Conservation (phyloP, 768 basidiomycete species). For the Termitomyces sp. region DNA sequence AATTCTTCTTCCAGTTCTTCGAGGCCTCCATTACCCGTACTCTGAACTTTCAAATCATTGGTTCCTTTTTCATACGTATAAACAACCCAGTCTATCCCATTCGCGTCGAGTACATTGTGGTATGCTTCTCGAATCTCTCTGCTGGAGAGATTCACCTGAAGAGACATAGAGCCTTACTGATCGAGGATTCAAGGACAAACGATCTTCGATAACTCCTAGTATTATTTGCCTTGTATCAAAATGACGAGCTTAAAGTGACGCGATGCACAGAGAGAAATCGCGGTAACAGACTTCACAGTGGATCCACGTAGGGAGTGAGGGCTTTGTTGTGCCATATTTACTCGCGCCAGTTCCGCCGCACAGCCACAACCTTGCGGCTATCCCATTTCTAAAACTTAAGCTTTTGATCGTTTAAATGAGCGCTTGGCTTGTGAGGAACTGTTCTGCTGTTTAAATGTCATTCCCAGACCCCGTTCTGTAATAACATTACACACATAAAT, state of each 20-base stretch:
- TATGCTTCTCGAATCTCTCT: slow-evolving; percentile 70
- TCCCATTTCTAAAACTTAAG: neutral
- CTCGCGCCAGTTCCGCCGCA: neutral
- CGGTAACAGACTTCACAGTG: neutral
- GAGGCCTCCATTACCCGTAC: slow-evolving; percentile 79
- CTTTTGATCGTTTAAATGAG: neutral
- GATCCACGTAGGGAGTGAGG: neutral
- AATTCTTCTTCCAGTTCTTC: slow-evolving; percentile 94
- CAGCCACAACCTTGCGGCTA: neutral
- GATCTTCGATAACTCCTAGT: neutral
- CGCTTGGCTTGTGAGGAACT: neutral
- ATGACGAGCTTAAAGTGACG: neutral
- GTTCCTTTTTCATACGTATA: slow-evolving; percentile 77
- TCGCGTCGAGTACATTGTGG: slow-evolving; percentile 63
- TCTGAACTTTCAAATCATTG: slow-evolving; percentile 85
- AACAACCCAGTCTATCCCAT: slow-evolving; percentile 69
- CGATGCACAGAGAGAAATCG: neutral
- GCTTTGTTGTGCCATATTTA: slow-evolving; percentile 6
- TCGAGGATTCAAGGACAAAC: neutral
- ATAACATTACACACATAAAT: neutral
- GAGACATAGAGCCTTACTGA: slow-evolving; percentile 46
- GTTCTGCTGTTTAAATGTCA: neutral
- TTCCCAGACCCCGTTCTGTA: no score
- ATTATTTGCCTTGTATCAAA: neutral
- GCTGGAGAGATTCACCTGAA: slow-evolving; percentile 74